phyloP scores from a whole-genome alignment of 208 protist species.

The Trypanosoma melophagium region DNA sequence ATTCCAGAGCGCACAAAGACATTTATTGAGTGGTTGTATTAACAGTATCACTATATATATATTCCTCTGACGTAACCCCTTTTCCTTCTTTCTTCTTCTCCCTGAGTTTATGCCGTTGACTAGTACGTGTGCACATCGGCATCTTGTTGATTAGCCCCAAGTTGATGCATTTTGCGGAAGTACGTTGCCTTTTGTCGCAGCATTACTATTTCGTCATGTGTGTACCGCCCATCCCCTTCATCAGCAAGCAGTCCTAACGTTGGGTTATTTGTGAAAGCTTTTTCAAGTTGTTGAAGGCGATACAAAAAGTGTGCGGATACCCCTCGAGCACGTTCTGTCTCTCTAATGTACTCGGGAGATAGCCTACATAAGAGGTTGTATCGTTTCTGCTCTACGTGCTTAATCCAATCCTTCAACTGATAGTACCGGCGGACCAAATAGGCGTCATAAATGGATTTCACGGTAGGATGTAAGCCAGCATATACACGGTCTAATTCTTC shows the following conservation, averaged over 20 bases:
- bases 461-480: constrained; percentile 71
- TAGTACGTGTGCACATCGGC: constrained; percentile 75
- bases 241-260: constrained; percentile 48
- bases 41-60: no score
- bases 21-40: not conserved
- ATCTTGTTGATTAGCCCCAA: constrained; percentile 76
- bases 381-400: constrained; percentile 72
- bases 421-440: constrained; percentile 84
- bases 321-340: constrained; percentile 40
- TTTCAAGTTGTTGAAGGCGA: constrained; percentile 54
- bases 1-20: not conserved
- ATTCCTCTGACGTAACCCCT: not conserved
- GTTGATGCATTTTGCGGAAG: constrained; percentile 74
- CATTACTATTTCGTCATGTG: constrained; percentile 68
- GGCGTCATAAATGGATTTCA: constrained; percentile 86
- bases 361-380: constrained; percentile 57
- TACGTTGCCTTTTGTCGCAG: constrained; percentile 82
- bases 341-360: constrained; percentile 59
- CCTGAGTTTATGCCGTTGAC: not conserved
- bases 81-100: constrained; percentile 1
- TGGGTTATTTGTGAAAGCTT: constrained; percentile 55
- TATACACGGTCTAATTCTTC: constrained; percentile 69
- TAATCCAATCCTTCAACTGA: constrained; percentile 76
- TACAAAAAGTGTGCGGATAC: constrained; percentile 53
- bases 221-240: constrained; percentile 51